phyloP scores from a whole-genome alignment of 345 rosid genomes.

The Hibiscus tridactylites region DNA sequence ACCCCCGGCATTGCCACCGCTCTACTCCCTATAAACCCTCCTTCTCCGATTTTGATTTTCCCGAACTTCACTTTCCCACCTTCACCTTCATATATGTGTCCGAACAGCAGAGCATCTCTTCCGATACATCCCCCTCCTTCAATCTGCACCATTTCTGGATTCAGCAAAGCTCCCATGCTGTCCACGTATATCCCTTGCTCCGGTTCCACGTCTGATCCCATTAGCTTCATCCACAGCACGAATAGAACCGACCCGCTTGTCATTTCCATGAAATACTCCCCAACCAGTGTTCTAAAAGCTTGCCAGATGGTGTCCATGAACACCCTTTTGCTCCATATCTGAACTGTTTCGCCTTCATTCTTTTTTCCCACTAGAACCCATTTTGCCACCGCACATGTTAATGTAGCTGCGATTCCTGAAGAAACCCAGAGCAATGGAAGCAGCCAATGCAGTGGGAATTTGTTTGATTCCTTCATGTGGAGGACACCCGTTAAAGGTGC shows the following conservation, averaged over 20 bases:
- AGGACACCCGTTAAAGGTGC: conserved; percentile 31
- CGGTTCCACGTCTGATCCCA: conserved; percentile 44
- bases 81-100: conserved; percentile 60
- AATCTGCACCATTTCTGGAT: conserved; percentile 64
- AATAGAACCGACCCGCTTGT: conserved; percentile 34
- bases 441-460: conserved; percentile 30
- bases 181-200: conserved; percentile 41
- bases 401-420: conserved; percentile 36
- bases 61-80: conserved; percentile 54
- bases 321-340: conserved; percentile 41
- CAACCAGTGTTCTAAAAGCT: conserved; percentile 43
- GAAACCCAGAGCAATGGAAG: conserved; percentile 45
- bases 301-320: conserved; percentile 62
- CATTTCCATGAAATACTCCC: conserved; percentile 57
- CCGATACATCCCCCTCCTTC: conserved; percentile 46
- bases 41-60: conserved; percentile 39
- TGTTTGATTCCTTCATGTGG: conserved; percentile 19
- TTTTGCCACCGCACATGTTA: conserved; percentile 40
- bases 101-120: conserved; percentile 47
- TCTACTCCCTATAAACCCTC: conserved; percentile 48
- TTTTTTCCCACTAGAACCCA: conserved; percentile 55
- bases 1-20: conserved; percentile 58
- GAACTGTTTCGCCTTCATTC: conserved; percentile 37
- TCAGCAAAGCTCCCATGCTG: conserved; percentile 48
- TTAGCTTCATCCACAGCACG: conserved; percentile 44